A percentile compares a stretch with the other conserved stretches of the same genome.
phyloP scores from a whole-genome alignment of 257 asterid genomes.

The Scutellaria galericulata region DNA sequence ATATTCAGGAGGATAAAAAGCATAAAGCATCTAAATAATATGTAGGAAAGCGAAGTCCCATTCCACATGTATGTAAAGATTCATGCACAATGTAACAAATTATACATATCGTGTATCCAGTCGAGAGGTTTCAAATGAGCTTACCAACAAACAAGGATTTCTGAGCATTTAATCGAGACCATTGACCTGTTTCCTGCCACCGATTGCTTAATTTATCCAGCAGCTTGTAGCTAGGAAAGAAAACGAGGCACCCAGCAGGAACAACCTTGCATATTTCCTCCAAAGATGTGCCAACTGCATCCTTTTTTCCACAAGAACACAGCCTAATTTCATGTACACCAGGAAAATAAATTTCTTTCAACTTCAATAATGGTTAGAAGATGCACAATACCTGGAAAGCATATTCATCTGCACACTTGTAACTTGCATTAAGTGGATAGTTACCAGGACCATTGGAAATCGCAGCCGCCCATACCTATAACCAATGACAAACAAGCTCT shows the following conservation, averaged over 20 bases:
- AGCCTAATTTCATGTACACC: slow-evolving; percentile 30
- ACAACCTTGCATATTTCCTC: slow-evolving; percentile 87
- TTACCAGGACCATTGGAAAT: slow-evolving; percentile 83
- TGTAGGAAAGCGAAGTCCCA: slow-evolving; percentile 14
- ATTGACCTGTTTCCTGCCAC: slow-evolving; percentile 94
- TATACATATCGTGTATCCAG: slow-evolving; percentile 16
- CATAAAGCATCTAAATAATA: background rate
- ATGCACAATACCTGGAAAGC: slow-evolving; percentile 75
- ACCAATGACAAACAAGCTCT: slow-evolving; percentile 38
- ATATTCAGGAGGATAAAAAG: slow-evolving; percentile 30
- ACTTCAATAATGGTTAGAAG: slow-evolving; percentile 25
- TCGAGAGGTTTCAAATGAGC: slow-evolving; percentile 33
- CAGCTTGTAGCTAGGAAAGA: slow-evolving; percentile 97
- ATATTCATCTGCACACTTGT: slow-evolving; percentile 79
- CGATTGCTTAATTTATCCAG: slow-evolving; percentile 83
- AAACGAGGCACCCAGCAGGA: slow-evolving; percentile 94
- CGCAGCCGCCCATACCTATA: slow-evolving; percentile 90
- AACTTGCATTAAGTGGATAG: slow-evolving; percentile 93
- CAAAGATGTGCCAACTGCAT: slow-evolving; percentile 78
- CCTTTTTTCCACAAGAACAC: slow-evolving; percentile 55
- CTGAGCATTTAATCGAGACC: slow-evolving; percentile 81
- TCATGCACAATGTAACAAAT: slow-evolving; percentile 17
- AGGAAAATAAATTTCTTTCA: slow-evolving; percentile 28
- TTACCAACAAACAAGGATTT: slow-evolving; percentile 87
- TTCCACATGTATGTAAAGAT: background rate